These are phyloP conservation scores for Chalaropsis ovoidea DNA, from an alignment of 2,329 filamentous ascomycete genomes.

Conservation along the genomic window DNA sequence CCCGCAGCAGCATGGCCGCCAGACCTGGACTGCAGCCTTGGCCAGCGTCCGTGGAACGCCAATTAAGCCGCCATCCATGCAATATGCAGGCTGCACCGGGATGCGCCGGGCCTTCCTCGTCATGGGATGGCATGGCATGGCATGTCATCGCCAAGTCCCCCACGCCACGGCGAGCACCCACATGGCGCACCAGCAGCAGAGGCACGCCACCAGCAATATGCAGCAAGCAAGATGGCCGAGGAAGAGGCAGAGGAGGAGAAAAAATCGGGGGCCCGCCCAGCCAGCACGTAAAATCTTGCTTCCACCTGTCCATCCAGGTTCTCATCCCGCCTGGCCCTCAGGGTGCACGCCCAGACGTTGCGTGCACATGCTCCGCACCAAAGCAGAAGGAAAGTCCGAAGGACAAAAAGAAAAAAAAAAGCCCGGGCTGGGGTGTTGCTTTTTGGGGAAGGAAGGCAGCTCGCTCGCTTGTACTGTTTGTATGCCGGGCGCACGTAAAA, in stretches of 20 bases:
- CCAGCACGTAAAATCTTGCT: neutral
- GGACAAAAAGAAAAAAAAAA: neutral
- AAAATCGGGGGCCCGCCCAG: neutral
- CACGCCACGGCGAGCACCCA: neutral
- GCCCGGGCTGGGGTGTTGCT: neutral
- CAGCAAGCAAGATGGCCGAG: neutral
- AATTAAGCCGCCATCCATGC: neutral
- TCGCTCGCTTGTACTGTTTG: too few relatives aligned
- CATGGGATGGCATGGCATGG: too few relatives aligned
- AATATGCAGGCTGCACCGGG: neutral
- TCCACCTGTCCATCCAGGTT: slow-evolving; percentile 16
- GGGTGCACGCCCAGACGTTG: slow-evolving; percentile 18
- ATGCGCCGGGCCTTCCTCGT: neutral
- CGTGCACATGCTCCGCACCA: neutral
- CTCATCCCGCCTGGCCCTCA: slow-evolving; percentile 16
- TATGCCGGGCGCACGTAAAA: too few relatives aligned
- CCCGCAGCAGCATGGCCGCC: neutral
- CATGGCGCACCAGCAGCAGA: neutral
- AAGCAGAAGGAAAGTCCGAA: neutral
- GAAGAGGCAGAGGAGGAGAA: neutral
- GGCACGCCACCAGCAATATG: neutral
- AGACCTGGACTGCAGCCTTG: neutral
- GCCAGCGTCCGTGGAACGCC: neutral
- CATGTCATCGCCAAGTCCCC: neutral
- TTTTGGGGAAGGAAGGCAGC: neutral